A percentile compares a stretch with the other conserved stretches of the same genome.
Conservation (phyloP, 768 basidiomycete species). For the Lyophyllum atratum region DNA sequence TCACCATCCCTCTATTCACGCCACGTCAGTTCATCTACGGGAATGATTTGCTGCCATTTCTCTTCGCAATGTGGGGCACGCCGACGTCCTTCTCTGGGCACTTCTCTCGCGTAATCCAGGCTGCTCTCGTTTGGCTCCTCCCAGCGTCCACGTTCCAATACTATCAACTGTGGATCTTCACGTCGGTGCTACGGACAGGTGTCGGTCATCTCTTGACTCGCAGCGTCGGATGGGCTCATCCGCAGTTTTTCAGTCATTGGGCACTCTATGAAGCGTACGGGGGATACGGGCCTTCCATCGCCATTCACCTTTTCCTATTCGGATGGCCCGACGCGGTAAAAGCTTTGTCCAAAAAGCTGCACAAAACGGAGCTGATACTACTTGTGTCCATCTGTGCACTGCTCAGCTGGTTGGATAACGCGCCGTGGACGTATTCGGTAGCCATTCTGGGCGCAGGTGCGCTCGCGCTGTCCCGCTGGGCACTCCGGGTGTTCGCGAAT, state of each 20-base stretch:
- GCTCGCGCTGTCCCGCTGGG: conserved; percentile 16
- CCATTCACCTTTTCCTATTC: conserved; percentile 18
- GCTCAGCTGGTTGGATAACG: conserved; percentile 30
- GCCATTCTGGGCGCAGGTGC: conserved; percentile 26
- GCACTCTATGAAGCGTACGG: conserved; percentile 37
- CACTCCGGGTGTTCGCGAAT: conserved; percentile 6
- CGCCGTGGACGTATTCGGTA: conserved; percentile 41
- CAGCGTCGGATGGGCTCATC: conserved; percentile 37
- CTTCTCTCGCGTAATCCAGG: conserved; percentile 27
- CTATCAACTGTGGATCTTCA: conserved; percentile 28
- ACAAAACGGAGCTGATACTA: conserved; percentile 11
- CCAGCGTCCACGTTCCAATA: conserved; percentile 18
- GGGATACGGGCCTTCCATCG: conserved; percentile 37
- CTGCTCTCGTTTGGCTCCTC: conserved; percentile 18
- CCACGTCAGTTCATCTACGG: conserved; percentile 40
- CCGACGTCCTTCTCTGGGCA: conserved; percentile 25
- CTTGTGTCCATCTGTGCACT: conserved; percentile 13
- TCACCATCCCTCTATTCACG: conserved; percentile 26
- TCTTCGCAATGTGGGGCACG: conserved; percentile 38
- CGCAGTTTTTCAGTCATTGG: conserved; percentile 39
- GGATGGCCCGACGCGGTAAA: conserved; percentile 12
- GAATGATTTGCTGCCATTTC: conserved; percentile 29
- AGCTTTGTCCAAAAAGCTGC: background rate
- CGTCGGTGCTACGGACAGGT: conserved; percentile 23
- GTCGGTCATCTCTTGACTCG: conserved; percentile 27